Base-by-base conservation (phyloP, 2,329 filamentous ascomycete genomes). In the Chaetomiaceae sp. region DNA sequence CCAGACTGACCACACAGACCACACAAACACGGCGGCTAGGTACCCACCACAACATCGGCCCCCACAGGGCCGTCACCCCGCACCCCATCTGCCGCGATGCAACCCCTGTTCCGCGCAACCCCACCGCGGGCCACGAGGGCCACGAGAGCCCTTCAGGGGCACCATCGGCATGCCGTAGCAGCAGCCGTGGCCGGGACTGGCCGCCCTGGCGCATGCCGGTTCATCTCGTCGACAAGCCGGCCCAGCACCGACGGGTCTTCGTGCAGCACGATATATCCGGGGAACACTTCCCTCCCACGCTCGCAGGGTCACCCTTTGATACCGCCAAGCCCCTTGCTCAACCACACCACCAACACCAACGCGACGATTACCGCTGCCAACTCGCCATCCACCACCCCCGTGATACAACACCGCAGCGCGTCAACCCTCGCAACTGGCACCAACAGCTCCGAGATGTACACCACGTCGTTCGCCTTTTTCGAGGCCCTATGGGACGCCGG, bases 401-500 rank as follows among this genome's bases (percentile, higher is more conserved):
- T 27, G n/a, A 42, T 49, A 34, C 43, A 54, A 46, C 23, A 40
- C 7, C 44, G 45, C n/a, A 46, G 42, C 21, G 32, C 49, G 4
- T 59, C 59, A 5, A 57, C 57, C 0, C 20, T 32, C 14, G 20
- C 45, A 16, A 16, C 46, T n/a, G n/a, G n/a, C 11, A 30, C 36
- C 5, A n/a, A 52, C 3, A 29, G 44, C 44, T 54, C 62, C 55
- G 67, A 68, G 18, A 77, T 77, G 73, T 87, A 91, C 66, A 91
- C 88, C 8, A 82, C 88, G 11, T 89, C 87, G 0, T 88, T 85
- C 63, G 88, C 87, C 67, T 90, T 92, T 69, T 90, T 92, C 59
- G 88, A 92, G 73, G 85, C 86, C 29, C 72, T 91, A 44, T 89
- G 84, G 84, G 85, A 89, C 67, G 80, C 79, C 37, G 80, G 80